phyloP scores from a whole-genome alignment of 2,329 filamentous ascomycete genomes.

The Alternaria arborescens region DNA sequence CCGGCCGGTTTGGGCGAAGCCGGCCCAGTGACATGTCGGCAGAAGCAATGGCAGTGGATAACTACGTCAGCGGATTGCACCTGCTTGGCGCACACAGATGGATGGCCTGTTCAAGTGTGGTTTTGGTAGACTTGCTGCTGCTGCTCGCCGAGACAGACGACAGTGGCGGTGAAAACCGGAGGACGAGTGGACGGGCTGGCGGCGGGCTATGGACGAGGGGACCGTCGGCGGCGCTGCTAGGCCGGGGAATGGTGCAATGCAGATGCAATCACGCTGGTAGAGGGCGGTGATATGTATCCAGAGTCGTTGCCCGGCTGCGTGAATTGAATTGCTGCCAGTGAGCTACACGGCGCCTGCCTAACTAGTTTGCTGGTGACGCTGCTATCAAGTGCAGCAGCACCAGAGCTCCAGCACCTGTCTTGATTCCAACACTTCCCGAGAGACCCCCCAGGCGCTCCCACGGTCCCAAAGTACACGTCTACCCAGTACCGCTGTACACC shows the following conservation, averaged over 20 bases:
- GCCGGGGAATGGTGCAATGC: constrained; percentile 5
- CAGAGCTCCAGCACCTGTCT: too few species aligned
- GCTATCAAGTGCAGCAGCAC: neutral
- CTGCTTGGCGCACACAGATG: constrained; percentile 17
- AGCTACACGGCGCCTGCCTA: constrained; percentile 33
- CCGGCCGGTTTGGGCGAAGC: constrained; percentile 25
- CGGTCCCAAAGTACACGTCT: constrained; percentile 28
- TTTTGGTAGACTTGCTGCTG: constrained; percentile 18
- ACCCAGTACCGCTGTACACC: constrained; percentile 36
- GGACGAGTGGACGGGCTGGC: neutral
- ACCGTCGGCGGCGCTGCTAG: constrained; percentile 2
- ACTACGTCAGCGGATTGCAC: constrained; percentile 37
- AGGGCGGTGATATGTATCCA: neutral
- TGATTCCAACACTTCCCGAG: constrained; percentile 14
- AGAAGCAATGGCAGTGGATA: constrained; percentile 20
- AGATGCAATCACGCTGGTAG: constrained; percentile 2
- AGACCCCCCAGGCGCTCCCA: constrained; percentile 20
- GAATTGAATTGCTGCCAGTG: constrained; percentile 2
- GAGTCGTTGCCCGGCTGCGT: constrained; percentile 1
- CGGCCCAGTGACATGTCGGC: constrained; percentile 14
- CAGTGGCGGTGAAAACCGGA: constrained; percentile 24
- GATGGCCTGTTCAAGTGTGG: neutral
- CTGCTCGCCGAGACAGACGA: constrained; percentile 19
- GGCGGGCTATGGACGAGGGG: too few species aligned
- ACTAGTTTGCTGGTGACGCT: constrained; percentile 18